Conservation (phyloP, 352 stramenopile species). For the Pythium grandisporangium region DNA sequence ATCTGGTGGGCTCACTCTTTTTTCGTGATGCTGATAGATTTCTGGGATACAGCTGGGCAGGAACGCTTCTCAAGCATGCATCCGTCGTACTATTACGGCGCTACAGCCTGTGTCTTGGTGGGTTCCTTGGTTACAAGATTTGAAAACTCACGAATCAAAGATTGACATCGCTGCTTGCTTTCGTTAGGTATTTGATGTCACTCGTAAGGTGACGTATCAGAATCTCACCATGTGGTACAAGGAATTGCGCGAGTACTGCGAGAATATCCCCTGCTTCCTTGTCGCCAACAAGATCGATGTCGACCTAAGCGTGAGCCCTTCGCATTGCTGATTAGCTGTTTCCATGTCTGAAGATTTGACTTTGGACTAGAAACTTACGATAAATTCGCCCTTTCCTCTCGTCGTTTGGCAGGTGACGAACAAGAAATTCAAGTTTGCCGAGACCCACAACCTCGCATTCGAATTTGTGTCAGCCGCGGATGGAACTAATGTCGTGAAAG, state of each 20-base stretch:
- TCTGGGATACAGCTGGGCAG: conserved; percentile 95
- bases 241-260: conserved; percentile 90
- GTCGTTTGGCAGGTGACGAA: conserved; percentile 88
- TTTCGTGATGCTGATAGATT: conserved; percentile 70
- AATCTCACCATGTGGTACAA: conserved; percentile 89
- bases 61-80: conserved; percentile 95
- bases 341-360: no score
- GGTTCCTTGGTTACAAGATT: no score
- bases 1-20: background rate
- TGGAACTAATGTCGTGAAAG: conserved; percentile 94
- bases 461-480: conserved; percentile 92
- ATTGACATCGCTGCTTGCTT: background rate
- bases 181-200: conserved; percentile 90
- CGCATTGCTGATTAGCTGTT: background rate
- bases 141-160: no score
- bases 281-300: conserved; percentile 98
- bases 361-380: no score
- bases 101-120: conserved; percentile 90
- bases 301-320: conserved; percentile 72
- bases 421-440: conserved; percentile 95
- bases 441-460: conserved; percentile 91
- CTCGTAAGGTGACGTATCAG: conserved; percentile 92
- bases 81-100: conserved; percentile 93
- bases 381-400: no score
- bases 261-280: conserved; percentile 88